Evolutionary conservation across 2,329 filamentous ascomycete genomes (phyloP), one percentile per base, ranked within the genome.

Genomic region (Colletotrichum tofieldiae): DNA sequence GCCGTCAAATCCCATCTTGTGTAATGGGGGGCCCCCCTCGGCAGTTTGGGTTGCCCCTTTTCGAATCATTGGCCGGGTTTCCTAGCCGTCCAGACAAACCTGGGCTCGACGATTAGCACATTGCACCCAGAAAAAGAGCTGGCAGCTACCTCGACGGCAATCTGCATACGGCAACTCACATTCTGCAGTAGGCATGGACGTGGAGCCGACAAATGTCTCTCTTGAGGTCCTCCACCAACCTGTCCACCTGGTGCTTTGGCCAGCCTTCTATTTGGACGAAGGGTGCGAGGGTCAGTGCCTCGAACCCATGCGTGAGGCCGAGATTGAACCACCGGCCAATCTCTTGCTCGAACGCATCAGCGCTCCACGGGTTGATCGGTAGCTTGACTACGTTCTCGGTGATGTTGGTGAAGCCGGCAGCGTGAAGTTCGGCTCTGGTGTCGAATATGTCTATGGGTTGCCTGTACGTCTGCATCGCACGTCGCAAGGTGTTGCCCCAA

Each of bases 291-390:
- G 92, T 92, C 77, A 97, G 85, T 16, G 92, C 91, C 76, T 94
- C 90, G 61, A 97, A 82, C 35, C 93, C 93, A 78, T 93, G 90
- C 14, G 88, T 91, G 76, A 98, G 86, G 49, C 91, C 92, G 32
- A 96, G 84, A 78, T 96, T 95, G 82, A 97, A 97, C 93, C 94
- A 97, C 70, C 91, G 87, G 39, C 93, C 94, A 65, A 95, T 87
- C 55, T 92, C 88, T 73, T 90, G 91, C 75, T 91, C 87, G 74
- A 90, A 86, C 35, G 87, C 84, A 76, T 94, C 90, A 35, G 84
- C 81, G 71, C 90, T 89, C 93, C 93, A 96, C 32, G 91, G 90
- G 78, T 93, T 96, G 78, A 94, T 86, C 39, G 94, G 93, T 45
- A 96, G 84, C 70, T 87, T 87, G 73, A 93, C 90, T 63, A 90